Evolutionary conservation across 2,329 filamentous ascomycete species (phyloP).

Genomic region (Penicillium verrucosum): DNA sequence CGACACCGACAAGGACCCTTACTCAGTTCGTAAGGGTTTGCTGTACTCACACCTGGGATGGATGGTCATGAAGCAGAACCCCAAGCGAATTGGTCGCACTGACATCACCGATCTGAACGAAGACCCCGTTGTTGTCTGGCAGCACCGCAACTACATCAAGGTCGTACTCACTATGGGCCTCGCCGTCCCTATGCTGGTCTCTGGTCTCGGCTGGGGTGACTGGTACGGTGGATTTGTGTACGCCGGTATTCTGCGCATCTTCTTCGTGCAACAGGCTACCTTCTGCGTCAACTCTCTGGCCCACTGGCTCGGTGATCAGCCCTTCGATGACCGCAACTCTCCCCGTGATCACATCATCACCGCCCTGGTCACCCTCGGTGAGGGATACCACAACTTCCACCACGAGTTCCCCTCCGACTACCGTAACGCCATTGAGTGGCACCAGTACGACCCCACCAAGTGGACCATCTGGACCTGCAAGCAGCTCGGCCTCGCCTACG

Average conservation of each 20-base stretch:
- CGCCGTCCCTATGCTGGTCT: constrained; percentile 69
- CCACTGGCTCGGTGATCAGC: constrained; percentile 88
- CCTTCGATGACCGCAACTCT: constrained; percentile 89
- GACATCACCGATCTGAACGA: constrained; percentile 87
- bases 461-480: constrained; percentile 85
- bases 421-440: constrained; percentile 87
- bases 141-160: constrained; percentile 83
- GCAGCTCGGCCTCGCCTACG: constrained; percentile 76
- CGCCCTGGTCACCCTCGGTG: constrained; percentile 77
- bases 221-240: constrained; percentile 81
- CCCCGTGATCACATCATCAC: constrained; percentile 86
- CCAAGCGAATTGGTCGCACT: constrained; percentile 80
- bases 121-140: constrained; percentile 79
- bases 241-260: constrained; percentile 78
- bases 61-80: constrained; percentile 94
- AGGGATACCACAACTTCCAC: constrained; percentile 94
- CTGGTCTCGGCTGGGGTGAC: constrained; percentile 76
- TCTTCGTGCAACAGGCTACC: constrained; percentile 87
- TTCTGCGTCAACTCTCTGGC: constrained; percentile 91
- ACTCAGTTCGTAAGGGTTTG: constrained; percentile 84
- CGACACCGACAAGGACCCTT: constrained; percentile 88
- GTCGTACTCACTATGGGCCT: constrained; percentile 74
- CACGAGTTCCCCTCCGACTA: constrained; percentile 93
- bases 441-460: constrained; percentile 89
- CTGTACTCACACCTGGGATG: constrained; percentile 81